Evolutionary conservation across 2,329 filamentous ascomycete species (phyloP), one percentile per base, ranked within the genome.

Genomic region (Aureobasidium sp.): DNA sequence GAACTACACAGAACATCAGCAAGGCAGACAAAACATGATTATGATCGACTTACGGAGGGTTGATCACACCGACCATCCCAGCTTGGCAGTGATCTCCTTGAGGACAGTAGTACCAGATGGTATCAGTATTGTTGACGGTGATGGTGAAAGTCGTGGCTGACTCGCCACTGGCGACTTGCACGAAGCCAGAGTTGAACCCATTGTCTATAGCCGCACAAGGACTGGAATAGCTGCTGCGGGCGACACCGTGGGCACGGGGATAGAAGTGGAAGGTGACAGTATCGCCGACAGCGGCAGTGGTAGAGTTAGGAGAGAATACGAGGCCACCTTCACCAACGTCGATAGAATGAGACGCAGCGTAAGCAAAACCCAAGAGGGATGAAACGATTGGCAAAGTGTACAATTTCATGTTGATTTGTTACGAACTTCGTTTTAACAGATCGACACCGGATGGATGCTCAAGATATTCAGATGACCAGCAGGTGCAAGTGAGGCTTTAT

Each of bases 21-120:
- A 44, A 34, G 2, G 6, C 12, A 9, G 13, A 32, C 2, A 10
- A 5, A 9, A 12, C 2, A 7, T 48, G 6, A 4, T 10, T 1
- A 1, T 10, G 12, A n/a, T 2, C 9, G 12, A 57, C 60, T 59
- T 44, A 64, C 63, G 63, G 51, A 29, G 56, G 56, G 26, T 64
- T 64, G 12, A 64, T 64, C 24, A 59, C 63, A n/a, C 63, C 63
- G 4, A 64, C 63, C 63, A 63, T 63, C n/a, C 63, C 63, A 37
- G 32, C 47, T 20, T 64, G 63, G 17, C 63, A 64, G 29, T 64
- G 50, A 24, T 47, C 56, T 12, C 43, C 59, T 20, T 62, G 63
- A 10, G 63, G 52, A 46, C 52, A 59, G 44, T 64, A 64, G 20
- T 57, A 64, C 36, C 50, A 64, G 10, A 62, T 59, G 10, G 63